Evolutionary conservation across 352 stramenopile genomes (phyloP).

Genomic region (Pythium inflatum): DNA sequence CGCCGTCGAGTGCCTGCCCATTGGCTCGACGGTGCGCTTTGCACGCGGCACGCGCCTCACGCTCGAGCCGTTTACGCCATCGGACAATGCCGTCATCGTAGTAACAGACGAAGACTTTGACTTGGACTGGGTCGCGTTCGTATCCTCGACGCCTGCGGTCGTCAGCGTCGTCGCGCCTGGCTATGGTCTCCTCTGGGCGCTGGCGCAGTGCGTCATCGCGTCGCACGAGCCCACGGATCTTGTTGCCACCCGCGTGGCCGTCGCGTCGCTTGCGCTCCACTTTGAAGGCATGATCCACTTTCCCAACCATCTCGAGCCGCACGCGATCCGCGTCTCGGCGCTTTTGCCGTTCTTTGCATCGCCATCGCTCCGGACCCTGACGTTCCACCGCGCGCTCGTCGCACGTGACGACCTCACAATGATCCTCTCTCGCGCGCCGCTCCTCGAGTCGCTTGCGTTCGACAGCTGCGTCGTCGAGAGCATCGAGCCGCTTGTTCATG

Average conservation of each 20-base stretch:
- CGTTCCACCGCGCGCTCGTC: not conserved
- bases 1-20: not conserved
- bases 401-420: not conserved
- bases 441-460: not conserved
- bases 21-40: not conserved
- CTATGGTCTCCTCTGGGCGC: slow-evolving; percentile 3
- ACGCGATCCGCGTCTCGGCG: not conserved
- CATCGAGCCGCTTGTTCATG: not conserved
- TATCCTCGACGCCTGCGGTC: not conserved
- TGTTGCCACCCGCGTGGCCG: not conserved
- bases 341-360: not conserved
- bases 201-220: not conserved
- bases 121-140: not conserved
- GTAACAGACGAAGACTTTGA: not conserved
- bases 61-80: not conserved
- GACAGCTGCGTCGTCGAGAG: not conserved
- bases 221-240: too few relatives aligned
- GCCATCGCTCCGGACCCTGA: not conserved
- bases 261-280: not conserved
- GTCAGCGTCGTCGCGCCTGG: not conserved
- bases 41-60: not conserved
- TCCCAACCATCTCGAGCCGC: not conserved
- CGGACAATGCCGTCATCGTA: not conserved
- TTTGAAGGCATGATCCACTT: not conserved
- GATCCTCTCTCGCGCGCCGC: not conserved